Conservation (phyloP, 495 filamentous ascomycete species). For the Penicillium macrosclerotiorum region DNA sequence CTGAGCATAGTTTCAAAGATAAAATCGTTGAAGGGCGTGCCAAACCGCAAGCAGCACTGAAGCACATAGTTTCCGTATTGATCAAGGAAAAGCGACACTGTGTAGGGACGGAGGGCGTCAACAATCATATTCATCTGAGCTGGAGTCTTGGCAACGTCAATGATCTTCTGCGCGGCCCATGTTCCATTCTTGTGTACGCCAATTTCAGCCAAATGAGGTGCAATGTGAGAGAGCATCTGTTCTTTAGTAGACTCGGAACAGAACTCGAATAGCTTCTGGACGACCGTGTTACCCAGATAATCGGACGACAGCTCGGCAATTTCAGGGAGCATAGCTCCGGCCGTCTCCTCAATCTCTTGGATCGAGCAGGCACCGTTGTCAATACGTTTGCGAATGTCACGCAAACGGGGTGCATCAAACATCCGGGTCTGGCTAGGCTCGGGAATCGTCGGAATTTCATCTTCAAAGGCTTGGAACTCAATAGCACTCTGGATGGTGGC, state of each 20-base stretch:
- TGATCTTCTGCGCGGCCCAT: constrained; percentile 99
- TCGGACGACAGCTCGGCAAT: constrained; percentile 93
- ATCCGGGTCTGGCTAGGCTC: constrained; percentile 88
- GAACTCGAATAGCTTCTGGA: constrained; percentile 96
- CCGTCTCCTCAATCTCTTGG: constrained; percentile 88
- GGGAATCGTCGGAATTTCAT: constrained; percentile 84
- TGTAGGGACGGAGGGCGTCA: constrained; percentile 77
- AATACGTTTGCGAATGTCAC: constrained; percentile 95
- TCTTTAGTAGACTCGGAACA: constrained; percentile 89
- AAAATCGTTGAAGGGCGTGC: constrained; percentile 84
- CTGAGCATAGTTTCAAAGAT: constrained; percentile 97
- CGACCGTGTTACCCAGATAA: constrained; percentile 98
- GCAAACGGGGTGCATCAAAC: constrained; percentile 91
- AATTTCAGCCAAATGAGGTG: constrained; percentile 91
- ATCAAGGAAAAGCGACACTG: constrained; percentile 87
- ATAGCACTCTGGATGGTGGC: constrained; percentile 74
- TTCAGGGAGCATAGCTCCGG: constrained; percentile 89
- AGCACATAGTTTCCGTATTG: constrained; percentile 98
- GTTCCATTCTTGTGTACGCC: constrained; percentile 99
- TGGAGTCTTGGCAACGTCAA: constrained; percentile 86
- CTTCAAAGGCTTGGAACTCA: constrained; percentile 64
- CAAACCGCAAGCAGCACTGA: constrained; percentile 92
- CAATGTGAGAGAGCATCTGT: constrained; percentile 83
- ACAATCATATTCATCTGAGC: constrained; percentile 83
- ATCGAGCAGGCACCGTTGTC: constrained; percentile 86